Base-by-base conservation (phyloP, 1,284 basidiomycete species). In the Ganoderma leucocontextum region DNA sequence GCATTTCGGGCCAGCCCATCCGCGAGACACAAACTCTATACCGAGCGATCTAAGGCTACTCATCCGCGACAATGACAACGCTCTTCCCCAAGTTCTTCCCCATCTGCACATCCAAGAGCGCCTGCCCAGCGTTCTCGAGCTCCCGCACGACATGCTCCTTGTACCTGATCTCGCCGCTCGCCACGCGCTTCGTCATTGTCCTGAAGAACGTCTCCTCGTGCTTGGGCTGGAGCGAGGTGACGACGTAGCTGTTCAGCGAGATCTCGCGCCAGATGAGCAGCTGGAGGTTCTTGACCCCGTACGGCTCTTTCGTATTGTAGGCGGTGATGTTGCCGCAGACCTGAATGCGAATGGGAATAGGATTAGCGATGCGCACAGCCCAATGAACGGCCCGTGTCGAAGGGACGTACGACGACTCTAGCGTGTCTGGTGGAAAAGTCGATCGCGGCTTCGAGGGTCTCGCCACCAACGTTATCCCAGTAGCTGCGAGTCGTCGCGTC, bases 81-180 rank as follows among this genome's bases (percentile, higher is more conserved):
- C 82, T 83, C 79, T 92, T 92, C 0, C 85, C 91, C 25, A 79
- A 82, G 75, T 91, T 91, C 63, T 77, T 78, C 0, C 90, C 91
- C 49, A 80, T 82, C 74, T 86, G 86, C 9, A 91, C 83, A 49
- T 84, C 86, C 33, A 85, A 70, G 39, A 92, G 75, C 0, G 81
- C 87, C 19, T 87, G 81, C 0, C 86, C 86, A 12, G 84, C 85
- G 33, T 81, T 80, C 17, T 88, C 85, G 65, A 92, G 75, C 0
- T 88, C 86, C 0, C 82, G 78, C 36, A 77, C 82, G 0, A 87
- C 70, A 47, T 90, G 83, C 72, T 91, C 91, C 13, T 81, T 80
- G 74, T 88, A 86, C 78, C 89, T 87, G 70, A 93, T 76, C 78
- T 89, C 83, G 10, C 91, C 91, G 41, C 83, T 81, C 3, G 83